Conservation (phyloP, 2,329 filamentous ascomycete species). For the Aspergillus tamarii region DNA sequence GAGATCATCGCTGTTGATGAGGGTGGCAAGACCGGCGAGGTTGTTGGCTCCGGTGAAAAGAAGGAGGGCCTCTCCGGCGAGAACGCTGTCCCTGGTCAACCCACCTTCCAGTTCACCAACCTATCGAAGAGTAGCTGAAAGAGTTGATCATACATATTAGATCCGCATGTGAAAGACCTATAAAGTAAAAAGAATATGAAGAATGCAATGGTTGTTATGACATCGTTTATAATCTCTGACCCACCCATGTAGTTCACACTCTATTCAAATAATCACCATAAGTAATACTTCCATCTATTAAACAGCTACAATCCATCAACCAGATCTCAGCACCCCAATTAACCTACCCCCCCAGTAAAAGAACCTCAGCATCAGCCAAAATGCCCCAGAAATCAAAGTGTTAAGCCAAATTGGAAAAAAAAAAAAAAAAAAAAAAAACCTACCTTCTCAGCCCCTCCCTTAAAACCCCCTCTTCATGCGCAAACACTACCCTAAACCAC, state of each 20-base stretch:
- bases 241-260: background rate
- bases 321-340: background rate
- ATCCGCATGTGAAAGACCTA: slow-evolving; percentile 3
- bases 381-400: background rate
- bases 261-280: background rate
- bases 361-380: background rate
- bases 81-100: slow-evolving; percentile 77
- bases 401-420: too few species aligned
- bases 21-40: slow-evolving; percentile 53
- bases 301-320: background rate
- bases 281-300: background rate
- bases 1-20: slow-evolving; percentile 73
- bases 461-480: slow-evolving; percentile 38
- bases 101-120: slow-evolving; percentile 85
- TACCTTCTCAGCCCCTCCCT: slow-evolving; percentile 40
- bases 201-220: slow-evolving; percentile 11
- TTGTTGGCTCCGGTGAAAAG: slow-evolving; percentile 55
- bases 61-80: slow-evolving; percentile 67
- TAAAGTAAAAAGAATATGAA: slow-evolving; percentile 8
- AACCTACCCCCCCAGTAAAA: background rate
- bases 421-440: background rate
- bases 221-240: background rate
- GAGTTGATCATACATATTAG: slow-evolving; percentile 8
- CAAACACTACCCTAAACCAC: slow-evolving; percentile 60
- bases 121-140: slow-evolving; percentile 47